Percentiles rank a stretch among this genome's conserved stretches.
Evolutionary conservation across 176 grass and related monocot species (phyloP).

Genomic region (Pontederia crassipes): DNA sequence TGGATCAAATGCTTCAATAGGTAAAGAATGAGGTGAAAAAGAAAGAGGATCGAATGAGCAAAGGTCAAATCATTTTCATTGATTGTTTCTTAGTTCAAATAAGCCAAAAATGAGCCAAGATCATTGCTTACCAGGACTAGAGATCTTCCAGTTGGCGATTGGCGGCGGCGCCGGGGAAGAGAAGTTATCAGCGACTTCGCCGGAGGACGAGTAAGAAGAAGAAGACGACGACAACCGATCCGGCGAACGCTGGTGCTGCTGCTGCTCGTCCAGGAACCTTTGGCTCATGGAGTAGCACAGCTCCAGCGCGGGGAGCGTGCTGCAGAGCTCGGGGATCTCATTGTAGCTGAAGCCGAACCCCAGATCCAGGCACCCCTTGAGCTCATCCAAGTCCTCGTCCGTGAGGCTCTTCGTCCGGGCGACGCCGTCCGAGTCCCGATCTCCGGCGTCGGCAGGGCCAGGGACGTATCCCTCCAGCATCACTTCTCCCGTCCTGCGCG

Average conservation of each 20-base stretch:
- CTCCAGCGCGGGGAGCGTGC: slow-evolving; percentile 4
- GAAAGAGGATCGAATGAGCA: too few species aligned
- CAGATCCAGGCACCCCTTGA: slow-evolving; percentile 14
- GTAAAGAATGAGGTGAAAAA: too few species aligned
- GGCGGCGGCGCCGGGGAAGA: neutral
- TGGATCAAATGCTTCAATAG: too few species aligned
- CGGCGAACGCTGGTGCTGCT: neutral
- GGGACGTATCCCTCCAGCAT: neutral
- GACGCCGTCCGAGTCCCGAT: neutral
- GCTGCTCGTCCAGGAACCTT: slow-evolving; percentile 7
- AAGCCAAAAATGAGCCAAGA: too few species aligned
- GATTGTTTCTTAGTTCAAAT: too few species aligned
- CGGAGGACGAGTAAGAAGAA: neutral
- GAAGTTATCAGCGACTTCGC: neutral
- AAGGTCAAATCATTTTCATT: too few species aligned
- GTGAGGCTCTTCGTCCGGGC: slow-evolving; percentile 7
- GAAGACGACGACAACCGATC: neutral
- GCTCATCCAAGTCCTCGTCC: slow-evolving; percentile 9
- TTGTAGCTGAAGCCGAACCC: slow-evolving; percentile 9
- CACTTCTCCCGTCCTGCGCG: neutral
- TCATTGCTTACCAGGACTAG: slow-evolving; percentile 1
- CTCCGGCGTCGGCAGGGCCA: neutral
- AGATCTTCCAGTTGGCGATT: slow-evolving; percentile 13
- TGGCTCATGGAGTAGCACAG: slow-evolving; percentile 15
- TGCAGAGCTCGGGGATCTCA: slow-evolving; percentile 3